These are phyloP conservation scores for Neofusicoccum cordaticola DNA, from an alignment of 2,329 filamentous ascomycete species.

Conservation along the genomic window DNA sequence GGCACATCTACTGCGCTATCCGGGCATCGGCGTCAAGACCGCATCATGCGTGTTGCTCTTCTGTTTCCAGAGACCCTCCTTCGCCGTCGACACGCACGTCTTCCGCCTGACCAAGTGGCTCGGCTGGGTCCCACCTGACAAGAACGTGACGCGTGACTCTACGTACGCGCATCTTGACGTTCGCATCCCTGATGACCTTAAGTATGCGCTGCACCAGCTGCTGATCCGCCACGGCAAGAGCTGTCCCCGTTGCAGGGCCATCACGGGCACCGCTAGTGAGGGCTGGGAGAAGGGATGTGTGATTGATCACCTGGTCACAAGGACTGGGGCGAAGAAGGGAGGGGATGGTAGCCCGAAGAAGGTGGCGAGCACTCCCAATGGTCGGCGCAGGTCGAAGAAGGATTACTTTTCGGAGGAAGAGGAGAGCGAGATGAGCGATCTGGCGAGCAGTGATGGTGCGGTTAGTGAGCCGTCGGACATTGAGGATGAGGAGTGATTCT, in stretches of 20 bases:
- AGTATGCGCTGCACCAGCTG: conserved; percentile 62
- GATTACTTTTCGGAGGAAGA: background rate
- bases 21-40: conserved; percentile 65
- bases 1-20: conserved; percentile 55
- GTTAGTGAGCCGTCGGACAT: background rate
- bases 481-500: conserved; percentile 6
- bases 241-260: conserved; percentile 59
- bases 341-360: conserved; percentile 19
- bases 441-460: background rate
- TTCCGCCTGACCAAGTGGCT: conserved; percentile 63
- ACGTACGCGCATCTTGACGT: conserved; percentile 61
- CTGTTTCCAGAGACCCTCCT: conserved; percentile 61
- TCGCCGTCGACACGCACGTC: conserved; percentile 66
- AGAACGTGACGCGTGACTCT: conserved; percentile 47
- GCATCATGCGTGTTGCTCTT: conserved; percentile 64
- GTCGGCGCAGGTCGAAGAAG: background rate
- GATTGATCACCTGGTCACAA: conserved; percentile 61
- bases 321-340: conserved; percentile 55
- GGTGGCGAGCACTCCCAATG: background rate
- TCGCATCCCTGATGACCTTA: conserved; percentile 59
- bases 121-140: conserved; percentile 55
- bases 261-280: conserved; percentile 58
- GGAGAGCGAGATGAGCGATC: conserved; percentile 10
- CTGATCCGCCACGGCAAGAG: conserved; percentile 62
- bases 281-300: conserved; percentile 64